These are phyloP conservation scores for Psilocybe tampanensis DNA, from an alignment of 768 basidiomycete genomes.

Conservation along the genomic window DNA sequence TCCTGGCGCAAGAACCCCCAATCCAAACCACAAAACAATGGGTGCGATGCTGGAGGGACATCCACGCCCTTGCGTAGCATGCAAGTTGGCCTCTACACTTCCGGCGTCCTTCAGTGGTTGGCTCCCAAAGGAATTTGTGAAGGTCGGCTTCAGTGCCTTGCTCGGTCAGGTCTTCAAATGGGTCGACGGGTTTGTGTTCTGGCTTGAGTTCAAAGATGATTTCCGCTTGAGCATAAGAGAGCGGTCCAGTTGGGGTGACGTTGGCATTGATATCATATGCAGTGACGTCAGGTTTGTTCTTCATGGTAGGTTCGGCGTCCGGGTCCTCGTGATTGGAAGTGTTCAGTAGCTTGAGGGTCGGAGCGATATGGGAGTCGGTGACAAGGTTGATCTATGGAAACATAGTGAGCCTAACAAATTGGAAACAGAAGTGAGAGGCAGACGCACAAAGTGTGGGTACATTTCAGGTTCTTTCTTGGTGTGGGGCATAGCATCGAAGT, in stretches of 20 bases:
- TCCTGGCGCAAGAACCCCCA: not conserved
- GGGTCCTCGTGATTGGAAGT: not conserved
- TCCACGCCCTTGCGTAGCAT: not conserved
- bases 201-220: conserved; percentile 4
- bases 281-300: not conserved
- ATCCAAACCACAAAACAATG: not conserved
- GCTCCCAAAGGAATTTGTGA: not conserved
- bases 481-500: not conserved
- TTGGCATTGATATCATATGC: not conserved
- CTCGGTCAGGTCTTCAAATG: not conserved
- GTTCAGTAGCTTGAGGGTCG: not conserved
- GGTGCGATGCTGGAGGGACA: not conserved
- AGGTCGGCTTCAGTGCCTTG: not conserved
- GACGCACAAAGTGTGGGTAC: not conserved
- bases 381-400: not conserved
- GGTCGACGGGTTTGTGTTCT: not conserved
- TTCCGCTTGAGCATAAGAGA: not conserved
- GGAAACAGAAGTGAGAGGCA: not conserved
- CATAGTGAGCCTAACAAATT: not conserved
- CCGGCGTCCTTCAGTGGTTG: not conserved
- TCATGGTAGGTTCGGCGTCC: not conserved
- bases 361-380: not conserved
- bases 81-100: not conserved
- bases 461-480: not conserved
- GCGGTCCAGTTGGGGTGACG: not conserved